Evolutionary conservation across 352 stramenopile genomes (phyloP), one percentile per base, ranked within the genome.

Genomic region (Pythium grandisporangium): DNA sequence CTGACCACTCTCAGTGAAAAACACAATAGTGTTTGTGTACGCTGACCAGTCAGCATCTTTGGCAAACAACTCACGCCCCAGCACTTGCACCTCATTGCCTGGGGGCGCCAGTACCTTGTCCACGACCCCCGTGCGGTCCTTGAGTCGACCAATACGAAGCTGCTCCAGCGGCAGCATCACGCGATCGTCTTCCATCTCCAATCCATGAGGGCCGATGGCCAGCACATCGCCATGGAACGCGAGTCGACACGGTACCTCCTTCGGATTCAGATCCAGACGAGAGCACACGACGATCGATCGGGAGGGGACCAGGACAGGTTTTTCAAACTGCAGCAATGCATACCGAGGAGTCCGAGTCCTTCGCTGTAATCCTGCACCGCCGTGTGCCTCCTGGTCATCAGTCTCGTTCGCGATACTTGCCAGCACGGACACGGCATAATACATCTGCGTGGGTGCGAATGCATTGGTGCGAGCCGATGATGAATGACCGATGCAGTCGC

Each of bases 1-100:
- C 13, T 36, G 26, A 1, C 49, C 51, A 0, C 55, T 55, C 21
- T 53, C 30, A 19, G 66, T 47, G 4, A 84, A 83, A 17, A 85
- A 43, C 30, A 94, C 69, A 0, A 54, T 51, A 4, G 47, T 54
- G 13, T 49, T 58, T 2, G 61, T 45, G 51, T 85, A 94, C 14
- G 87, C 65, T 7, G 51, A 57, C 61, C 79, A 78, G 45, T 78
- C 79, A 1, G 80, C 72, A 38, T 84, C 63, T 29, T 88, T 94
- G 2, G 62, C 59, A 30, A 91, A 87, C 67, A 94, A 73, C 21
- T 88, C 75, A 5, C 66, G 69, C 10, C 68, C 75, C 19, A 91
- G 70, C 7, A 87, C 61, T 19, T 51, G 45, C 3, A 30, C 42
- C 8, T 48, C 51, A 3, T 34, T 25, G 12, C 41, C 33, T 42